These are phyloP conservation scores for Rhododendron griersonianum DNA, from an alignment of 148 eudicot genomes.

Conservation along the genomic window DNA sequence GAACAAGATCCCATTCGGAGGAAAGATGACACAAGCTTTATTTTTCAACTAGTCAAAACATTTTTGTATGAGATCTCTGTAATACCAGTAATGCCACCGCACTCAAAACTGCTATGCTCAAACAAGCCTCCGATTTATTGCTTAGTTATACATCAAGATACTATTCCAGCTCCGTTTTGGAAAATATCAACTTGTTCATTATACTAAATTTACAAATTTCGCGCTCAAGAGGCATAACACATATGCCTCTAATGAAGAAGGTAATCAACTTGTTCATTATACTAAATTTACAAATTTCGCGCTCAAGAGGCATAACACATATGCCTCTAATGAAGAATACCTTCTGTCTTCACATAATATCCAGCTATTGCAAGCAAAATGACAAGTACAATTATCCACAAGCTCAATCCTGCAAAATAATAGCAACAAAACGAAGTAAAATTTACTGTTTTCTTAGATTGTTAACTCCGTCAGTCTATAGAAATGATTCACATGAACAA, in stretches of 20 bases:
- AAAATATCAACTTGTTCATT: neutral
- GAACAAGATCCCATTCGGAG: no score
- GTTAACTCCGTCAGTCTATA: neutral
- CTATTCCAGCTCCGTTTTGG: neutral
- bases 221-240: neutral
- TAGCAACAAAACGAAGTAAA: neutral
- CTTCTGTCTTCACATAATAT: constrained; percentile 17
- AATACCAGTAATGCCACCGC: no score
- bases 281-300: no score
- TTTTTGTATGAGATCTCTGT: no score
- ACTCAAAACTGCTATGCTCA: neutral
- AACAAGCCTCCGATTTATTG: neutral
- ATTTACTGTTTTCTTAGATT: neutral
- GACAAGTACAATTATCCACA: constrained; percentile 29
- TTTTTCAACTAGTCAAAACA: no score
- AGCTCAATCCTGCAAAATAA: constrained; percentile 28
- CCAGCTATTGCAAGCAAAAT: constrained; percentile 29
- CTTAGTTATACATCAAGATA: neutral
- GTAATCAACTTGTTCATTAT: neutral
- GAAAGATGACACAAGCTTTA: no score
- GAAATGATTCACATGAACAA: neutral
- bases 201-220: no score
- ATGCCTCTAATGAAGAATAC: neutral
- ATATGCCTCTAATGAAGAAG: no score
- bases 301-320: neutral